Conservation (phyloP, 129 eudicot species). For the Chrysanthemum lavandulifolium region DNA sequence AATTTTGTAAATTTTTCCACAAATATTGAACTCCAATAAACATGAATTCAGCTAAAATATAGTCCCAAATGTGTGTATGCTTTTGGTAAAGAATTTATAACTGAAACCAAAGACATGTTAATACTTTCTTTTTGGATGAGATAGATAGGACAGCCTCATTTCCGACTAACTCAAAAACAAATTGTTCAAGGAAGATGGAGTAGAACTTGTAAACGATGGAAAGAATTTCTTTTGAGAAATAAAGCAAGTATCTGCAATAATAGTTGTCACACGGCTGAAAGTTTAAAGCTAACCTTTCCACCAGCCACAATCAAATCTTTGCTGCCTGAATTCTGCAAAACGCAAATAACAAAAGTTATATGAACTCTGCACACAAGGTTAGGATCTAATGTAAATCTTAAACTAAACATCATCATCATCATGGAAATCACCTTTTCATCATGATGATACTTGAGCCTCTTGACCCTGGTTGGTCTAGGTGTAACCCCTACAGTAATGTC, state of each 20-base stretch:
- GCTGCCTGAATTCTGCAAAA: conserved; percentile 23
- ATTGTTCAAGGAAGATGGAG: neutral
- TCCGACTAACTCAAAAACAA: conserved; percentile 7
- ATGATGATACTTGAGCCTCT: conserved; percentile 18
- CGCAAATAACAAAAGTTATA: neutral
- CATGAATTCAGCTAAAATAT: no score
- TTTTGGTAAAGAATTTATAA: no score
- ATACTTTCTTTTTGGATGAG: neutral
- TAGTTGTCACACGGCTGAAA: neutral
- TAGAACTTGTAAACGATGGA: neutral
- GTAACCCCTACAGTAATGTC: conserved; percentile 50
- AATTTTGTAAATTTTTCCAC: no score
- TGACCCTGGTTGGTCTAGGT: conserved; percentile 22
- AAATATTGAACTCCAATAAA: no score
- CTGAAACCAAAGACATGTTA: neutral
- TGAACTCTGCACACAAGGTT: conserved; percentile 1
- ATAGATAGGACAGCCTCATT: neutral
- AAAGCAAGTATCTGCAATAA: neutral
- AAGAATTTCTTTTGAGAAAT: neutral
- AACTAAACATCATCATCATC: conserved; percentile 10
- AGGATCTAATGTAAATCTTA: conserved; percentile 7
- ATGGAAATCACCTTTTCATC: conserved; percentile 23
- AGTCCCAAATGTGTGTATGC: no score
- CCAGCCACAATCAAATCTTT: conserved; percentile 16
- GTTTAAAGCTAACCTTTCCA: conserved; percentile 6